Conservation (phyloP, 1,284 basidiomycete genomes). For the Moesziomyces globuligerus region DNA sequence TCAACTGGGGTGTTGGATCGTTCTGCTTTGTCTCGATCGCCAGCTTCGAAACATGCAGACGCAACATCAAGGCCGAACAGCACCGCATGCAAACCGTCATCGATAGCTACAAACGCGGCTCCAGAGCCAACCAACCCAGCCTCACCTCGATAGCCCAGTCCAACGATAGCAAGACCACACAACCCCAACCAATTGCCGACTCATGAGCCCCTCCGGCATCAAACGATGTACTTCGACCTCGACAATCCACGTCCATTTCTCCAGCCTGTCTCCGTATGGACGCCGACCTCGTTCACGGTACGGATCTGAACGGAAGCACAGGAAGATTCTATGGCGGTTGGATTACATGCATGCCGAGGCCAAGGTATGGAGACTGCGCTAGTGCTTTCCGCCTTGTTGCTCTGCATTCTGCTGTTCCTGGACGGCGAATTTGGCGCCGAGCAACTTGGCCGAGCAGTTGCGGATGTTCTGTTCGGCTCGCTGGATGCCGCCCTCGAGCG, state of each 20-base stretch:
- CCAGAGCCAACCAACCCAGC: slow-evolving; percentile 8
- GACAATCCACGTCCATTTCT: too few species aligned
- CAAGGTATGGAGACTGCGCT: background rate
- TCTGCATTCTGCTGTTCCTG: slow-evolving; percentile 33
- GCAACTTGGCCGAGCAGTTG: slow-evolving; percentile 76
- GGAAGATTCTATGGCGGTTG: too few species aligned
- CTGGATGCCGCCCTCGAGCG: slow-evolving; percentile 78
- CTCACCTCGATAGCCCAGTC: slow-evolving; percentile 4
- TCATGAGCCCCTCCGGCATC: background rate
- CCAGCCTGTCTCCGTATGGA: too few species aligned
- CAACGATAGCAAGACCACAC: background rate
- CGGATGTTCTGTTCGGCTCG: slow-evolving; percentile 84
- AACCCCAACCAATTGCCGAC: background rate
- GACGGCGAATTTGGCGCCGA: slow-evolving; percentile 38
- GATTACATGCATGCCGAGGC: background rate
- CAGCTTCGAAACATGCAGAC: slow-evolving; percentile 46
- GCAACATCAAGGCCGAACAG: slow-evolving; percentile 44
- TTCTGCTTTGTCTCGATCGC: slow-evolving; percentile 46
- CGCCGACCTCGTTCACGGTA: too few species aligned
- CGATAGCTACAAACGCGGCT: slow-evolving; percentile 27
- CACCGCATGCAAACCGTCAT: slow-evolving; percentile 47
- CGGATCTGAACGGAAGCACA: too few species aligned
- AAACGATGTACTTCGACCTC: too few species aligned
- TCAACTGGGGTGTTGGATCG: slow-evolving; percentile 55
- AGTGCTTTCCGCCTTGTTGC: slow-evolving; percentile 2